Evolutionary conservation across 345 rosid genomes (phyloP).

Genomic region (Citrus reticulata): DNA sequence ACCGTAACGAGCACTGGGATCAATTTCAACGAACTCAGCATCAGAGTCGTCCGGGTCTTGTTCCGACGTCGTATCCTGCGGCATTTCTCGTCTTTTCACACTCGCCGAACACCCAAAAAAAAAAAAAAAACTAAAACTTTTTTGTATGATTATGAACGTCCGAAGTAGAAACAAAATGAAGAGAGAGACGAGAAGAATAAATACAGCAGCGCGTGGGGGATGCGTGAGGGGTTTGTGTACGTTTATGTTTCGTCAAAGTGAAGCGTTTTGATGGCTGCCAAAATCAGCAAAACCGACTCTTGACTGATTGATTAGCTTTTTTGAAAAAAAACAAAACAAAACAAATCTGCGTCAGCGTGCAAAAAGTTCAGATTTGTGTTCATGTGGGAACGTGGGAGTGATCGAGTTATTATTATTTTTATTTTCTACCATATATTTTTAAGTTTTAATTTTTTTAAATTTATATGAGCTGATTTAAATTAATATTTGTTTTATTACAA

Average conservation of each 20-base stretch:
- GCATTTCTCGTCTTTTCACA: slow-evolving; percentile 37
- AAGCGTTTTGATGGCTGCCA: slow-evolving; percentile 4
- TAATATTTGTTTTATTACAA: too few species aligned
- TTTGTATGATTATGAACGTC: too few species aligned
- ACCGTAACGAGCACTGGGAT: slow-evolving; percentile 86
- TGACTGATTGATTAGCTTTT: too few species aligned
- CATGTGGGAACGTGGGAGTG: background rate
- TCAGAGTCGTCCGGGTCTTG: slow-evolving; percentile 64
- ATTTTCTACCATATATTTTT: background rate
- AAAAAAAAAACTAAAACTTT: background rate
- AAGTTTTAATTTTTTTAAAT: too few species aligned
- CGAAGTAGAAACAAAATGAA: background rate
- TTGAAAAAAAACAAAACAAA: too few species aligned
- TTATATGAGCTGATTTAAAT: background rate
- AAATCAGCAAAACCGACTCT: slow-evolving; percentile 2
- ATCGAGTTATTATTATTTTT: background rate
- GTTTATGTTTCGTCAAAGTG: background rate
- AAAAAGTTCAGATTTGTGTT: background rate
- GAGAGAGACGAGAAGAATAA: background rate
- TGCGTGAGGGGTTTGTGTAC: background rate
- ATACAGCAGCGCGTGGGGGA: background rate
- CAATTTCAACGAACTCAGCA: slow-evolving; percentile 68
- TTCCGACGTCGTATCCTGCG: slow-evolving; percentile 49
- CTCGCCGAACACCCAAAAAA: background rate
- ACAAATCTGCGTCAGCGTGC: background rate